Evolutionary conservation across 1,139 yeast species (phyloP).

Genomic region (Geotrichum klebahnii): DNA sequence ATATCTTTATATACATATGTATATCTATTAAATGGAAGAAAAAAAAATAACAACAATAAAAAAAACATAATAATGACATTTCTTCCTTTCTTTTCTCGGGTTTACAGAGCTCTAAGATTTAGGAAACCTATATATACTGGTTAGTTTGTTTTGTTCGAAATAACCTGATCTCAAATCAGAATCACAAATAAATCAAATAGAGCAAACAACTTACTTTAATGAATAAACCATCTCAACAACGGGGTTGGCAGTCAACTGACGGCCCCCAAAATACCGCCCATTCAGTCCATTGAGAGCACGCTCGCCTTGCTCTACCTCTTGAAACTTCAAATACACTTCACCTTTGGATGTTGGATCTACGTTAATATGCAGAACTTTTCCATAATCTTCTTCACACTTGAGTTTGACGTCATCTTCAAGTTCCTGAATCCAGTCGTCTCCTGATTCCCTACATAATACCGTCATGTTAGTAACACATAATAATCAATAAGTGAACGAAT

Average conservation of each 20-base stretch:
- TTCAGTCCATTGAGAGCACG: constrained; percentile 38
- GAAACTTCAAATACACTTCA: constrained; percentile 39
- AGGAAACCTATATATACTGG: constrained; percentile 14
- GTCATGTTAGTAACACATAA: constrained; percentile 8
- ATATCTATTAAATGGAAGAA: no score
- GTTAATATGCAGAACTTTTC: constrained; percentile 37
- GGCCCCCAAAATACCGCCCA: constrained; percentile 42
- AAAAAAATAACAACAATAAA: no score
- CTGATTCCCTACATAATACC: constrained; percentile 34
- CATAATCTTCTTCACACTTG: constrained; percentile 42
- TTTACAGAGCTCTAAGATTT: constrained; percentile 15
- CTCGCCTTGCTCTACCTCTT: constrained; percentile 31
- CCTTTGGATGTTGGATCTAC: constrained; percentile 38
- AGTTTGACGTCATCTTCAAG: constrained; percentile 40
- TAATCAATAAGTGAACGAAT: neutral
- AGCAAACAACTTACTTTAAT: constrained; percentile 27
- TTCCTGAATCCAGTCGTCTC: constrained; percentile 39
- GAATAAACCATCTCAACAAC: constrained; percentile 39
- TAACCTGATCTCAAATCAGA: neutral
- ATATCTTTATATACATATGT: neutral
- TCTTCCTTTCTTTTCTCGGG: no score
- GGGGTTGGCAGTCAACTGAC: constrained; percentile 35
- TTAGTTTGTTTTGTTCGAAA: no score
- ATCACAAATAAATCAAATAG: constrained; percentile 8
- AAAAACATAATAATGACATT: no score